Evolutionary conservation across 163 green algal species (phyloP).

Genomic region (Volvox carteri): DNA sequence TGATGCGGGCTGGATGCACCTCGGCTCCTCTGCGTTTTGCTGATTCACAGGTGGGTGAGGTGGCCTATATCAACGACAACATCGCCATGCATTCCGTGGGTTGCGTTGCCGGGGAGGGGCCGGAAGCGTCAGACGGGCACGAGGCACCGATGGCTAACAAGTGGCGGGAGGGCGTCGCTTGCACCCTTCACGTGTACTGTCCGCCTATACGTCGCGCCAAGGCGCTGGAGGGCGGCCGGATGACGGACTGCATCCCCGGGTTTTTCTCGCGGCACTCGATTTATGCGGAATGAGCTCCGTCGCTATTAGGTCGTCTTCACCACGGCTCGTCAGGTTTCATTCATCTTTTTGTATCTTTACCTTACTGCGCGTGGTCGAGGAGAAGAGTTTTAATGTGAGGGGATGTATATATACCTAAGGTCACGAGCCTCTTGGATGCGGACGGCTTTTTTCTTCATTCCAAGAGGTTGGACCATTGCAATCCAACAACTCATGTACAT

Average conservation of each 20-base stretch:
- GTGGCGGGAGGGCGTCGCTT: neutral
- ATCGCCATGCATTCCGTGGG: conserved; percentile 61
- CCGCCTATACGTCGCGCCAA: conserved; percentile 66
- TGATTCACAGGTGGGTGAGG: conserved; percentile 43
- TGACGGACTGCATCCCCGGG: conserved; percentile 47
- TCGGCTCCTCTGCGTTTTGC: too few species aligned
- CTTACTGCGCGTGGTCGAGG: too few species aligned
- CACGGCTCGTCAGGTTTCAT: too few species aligned
- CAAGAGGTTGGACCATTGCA: too few species aligned
- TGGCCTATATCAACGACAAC: conserved; percentile 67
- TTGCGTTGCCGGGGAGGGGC: neutral
- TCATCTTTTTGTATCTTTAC: too few species aligned
- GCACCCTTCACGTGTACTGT: conserved; percentile 67
- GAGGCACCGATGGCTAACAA: neutral
- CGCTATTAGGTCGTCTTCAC: neutral
- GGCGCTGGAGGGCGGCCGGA: conserved; percentile 45
- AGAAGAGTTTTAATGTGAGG: too few species aligned
- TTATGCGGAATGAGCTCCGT: neutral
- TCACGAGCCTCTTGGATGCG: too few species aligned
- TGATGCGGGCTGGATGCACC: too few species aligned
- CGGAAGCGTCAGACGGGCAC: neutral
- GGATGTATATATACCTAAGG: too few species aligned
- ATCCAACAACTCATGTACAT: too few species aligned
- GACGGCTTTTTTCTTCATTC: too few species aligned
- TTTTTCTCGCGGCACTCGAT: conserved; percentile 48